A percentile compares a stretch with the other conserved stretches of the same genome.
Evolutionary conservation across 2,329 filamentous ascomycete genomes (phyloP).

Genomic region (Cladophialophora psammophila): DNA sequence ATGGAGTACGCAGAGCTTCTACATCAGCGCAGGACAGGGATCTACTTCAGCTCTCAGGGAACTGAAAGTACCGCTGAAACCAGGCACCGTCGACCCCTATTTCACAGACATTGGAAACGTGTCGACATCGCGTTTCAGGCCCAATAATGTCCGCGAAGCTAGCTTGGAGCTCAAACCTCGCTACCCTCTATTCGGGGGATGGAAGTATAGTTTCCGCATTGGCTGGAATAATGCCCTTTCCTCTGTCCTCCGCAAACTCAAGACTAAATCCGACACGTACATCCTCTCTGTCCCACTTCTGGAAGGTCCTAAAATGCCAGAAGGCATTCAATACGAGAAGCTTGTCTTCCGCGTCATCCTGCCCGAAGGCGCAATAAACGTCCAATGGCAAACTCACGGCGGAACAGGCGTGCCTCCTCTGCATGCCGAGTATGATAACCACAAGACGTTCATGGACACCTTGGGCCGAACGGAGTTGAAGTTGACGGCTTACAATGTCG

Average conservation of each 20-base stretch:
- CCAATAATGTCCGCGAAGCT: slow-evolving; percentile 70
- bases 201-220: slow-evolving; percentile 97
- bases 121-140: slow-evolving; percentile 86
- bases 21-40: slow-evolving; percentile 63
- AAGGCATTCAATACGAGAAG: slow-evolving; percentile 85
- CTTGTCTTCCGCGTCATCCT: slow-evolving; percentile 82
- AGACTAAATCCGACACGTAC: slow-evolving; percentile 70
- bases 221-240: slow-evolving; percentile 92
- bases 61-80: slow-evolving; percentile 77
- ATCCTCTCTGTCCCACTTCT: slow-evolving; percentile 90
- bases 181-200: slow-evolving; percentile 95
- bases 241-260: slow-evolving; percentile 72
- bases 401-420: slow-evolving; percentile 78
- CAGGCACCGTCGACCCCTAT: slow-evolving; percentile 86
- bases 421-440: slow-evolving; percentile 66
- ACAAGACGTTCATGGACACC: slow-evolving; percentile 94
- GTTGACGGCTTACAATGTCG: slow-evolving; percentile 82
- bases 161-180: slow-evolving; percentile 88
- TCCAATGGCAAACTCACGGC: slow-evolving; percentile 73
- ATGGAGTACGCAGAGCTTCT: slow-evolving; percentile 76
- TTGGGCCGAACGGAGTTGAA: slow-evolving; percentile 82
- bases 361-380: slow-evolving; percentile 81
- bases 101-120: slow-evolving; percentile 97
- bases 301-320: slow-evolving; percentile 84
- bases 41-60: slow-evolving; percentile 79